Base-by-base conservation (phyloP, 495 filamentous ascomycete species). In the Penicillium cosmopolitanum region DNA sequence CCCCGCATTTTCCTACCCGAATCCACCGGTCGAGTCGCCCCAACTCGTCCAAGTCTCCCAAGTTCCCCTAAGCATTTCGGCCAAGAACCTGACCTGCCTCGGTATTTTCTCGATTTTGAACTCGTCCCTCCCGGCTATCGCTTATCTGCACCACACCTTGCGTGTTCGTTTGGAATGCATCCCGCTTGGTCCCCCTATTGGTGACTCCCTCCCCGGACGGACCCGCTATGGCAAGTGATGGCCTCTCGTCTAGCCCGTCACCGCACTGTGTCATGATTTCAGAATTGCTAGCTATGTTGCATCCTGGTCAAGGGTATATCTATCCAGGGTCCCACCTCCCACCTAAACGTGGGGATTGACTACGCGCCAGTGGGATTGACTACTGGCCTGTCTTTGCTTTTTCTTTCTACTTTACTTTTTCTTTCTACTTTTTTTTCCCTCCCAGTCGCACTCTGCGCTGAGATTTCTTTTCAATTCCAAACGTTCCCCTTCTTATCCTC, bases 41-140 rank as follows among this genome's bases (percentile, higher is more conserved):
- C 28, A 31, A 38, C 12, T 9, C 36, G 11, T 51, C 40, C 35
- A 2, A 33, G 15, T 28, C 33, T 40, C 23, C n/a, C 31, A 43
- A 34, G 16, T 40, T 25, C 34, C 21, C 36, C 56, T 47, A 31
- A 50, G 50, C 46, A 48, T 48, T 48, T 28, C 23, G 21, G 46
- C 46, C 46, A 28, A 21, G 55, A 46, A 43, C 31, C 52, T 13
- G 62, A 52, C 15, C 50, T 61, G 61, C 74, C 72, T 75, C 74
- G 72, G 74, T 59, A 71, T 61, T 66, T 66, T 65, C 63, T 63
- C 18, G 58, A 51, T 61, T 66, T 59, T 31, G 56, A 63, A 36
- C 47, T 56, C 42, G 44, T 0, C 12, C 10, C 13, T 50, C 54
- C 66, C 68, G 68, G 68, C 61, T 69, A 71, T 68, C 60, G 61